phyloP scores from a whole-genome alignment of 2,329 filamentous ascomycete genomes.

The Cordyceps pruinosa region DNA sequence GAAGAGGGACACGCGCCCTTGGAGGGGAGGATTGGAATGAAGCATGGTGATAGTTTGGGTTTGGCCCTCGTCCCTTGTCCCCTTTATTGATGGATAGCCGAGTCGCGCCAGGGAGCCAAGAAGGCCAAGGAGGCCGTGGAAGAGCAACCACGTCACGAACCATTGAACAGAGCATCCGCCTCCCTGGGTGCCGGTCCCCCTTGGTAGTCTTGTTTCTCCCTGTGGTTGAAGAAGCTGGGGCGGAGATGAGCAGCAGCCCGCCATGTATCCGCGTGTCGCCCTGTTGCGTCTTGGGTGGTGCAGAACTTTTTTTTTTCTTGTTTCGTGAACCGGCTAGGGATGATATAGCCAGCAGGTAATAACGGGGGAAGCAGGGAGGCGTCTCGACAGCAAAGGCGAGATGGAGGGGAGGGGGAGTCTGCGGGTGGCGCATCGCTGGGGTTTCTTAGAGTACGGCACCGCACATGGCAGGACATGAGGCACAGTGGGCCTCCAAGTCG shows the following conservation, averaged over 20 bases:
- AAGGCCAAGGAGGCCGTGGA: not conserved
- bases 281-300: not conserved
- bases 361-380: not conserved
- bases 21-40: not conserved
- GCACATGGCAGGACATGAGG: too few species aligned
- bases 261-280: not conserved
- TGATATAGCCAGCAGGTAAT: not conserved
- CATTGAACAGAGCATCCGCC: not conserved
- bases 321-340: not conserved
- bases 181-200: not conserved
- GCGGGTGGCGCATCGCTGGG: too few species aligned
- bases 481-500: too few species aligned
- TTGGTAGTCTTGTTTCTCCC: constrained; percentile 3
- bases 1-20: not conserved
- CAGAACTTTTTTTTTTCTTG: not conserved
- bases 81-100: constrained; percentile 8
- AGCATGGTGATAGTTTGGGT: not conserved
- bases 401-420: not conserved
- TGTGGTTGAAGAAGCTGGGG: constrained; percentile 2
- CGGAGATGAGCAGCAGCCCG: not conserved
- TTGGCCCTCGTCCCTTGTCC: not conserved
- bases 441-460: too few species aligned
- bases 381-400: not conserved
- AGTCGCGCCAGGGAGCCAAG: not conserved
- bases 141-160: not conserved